Evolutionary conservation across 176 grass and related monocot species (phyloP), one percentile per base, ranked within the genome.

Genomic region (Aegilops speltoides): DNA sequence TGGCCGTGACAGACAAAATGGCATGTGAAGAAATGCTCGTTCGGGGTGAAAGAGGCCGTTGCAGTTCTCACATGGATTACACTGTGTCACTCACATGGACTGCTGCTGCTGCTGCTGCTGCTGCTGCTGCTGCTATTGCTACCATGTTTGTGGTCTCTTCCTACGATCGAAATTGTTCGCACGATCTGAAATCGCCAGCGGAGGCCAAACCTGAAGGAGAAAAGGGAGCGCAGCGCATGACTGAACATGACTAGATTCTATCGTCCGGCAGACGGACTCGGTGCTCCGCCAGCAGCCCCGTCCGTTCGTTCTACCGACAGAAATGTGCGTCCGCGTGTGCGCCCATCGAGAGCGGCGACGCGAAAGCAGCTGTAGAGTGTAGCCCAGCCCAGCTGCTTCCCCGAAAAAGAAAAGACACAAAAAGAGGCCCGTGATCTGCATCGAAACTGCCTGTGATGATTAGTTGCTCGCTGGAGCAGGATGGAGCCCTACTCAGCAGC

Each of bases 251-350:
- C 48, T 16, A 52, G 48, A 52, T 52, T 17, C 48, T 52, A 6
- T 52, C 48, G 1, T 6, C 31, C 5, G 82, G 5, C 15, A 54
- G 3, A 71, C n/a, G 34, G 24, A 2, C 45, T 38, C 32, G 22
- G 40, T 71, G 87, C 65, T 79, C 10, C 4, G 11, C 38, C 64
- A 48, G 20, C 37, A 37, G 16, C 7, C 38, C 38, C 8, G 7
- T 40, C 4, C 43, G 23, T 83, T 69, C 8, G 20, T 74, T 63
- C 19, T 66, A 43, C 87, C 77, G 77, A 85, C 82, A 59, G 22
- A 89, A 67, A 67, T 14, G 17, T 16, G 26, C 56, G 33, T 45
- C 34, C 76, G 14, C 29, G 59, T 38, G 37, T 38, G 37, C 54
- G 8, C 40, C 40, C 10, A 41, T 41, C 41, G 1, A 60, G 17